Evolutionary conservation across 139 green algal genomes (phyloP).

Genomic region (Tetradesmus lagerheimii): DNA sequence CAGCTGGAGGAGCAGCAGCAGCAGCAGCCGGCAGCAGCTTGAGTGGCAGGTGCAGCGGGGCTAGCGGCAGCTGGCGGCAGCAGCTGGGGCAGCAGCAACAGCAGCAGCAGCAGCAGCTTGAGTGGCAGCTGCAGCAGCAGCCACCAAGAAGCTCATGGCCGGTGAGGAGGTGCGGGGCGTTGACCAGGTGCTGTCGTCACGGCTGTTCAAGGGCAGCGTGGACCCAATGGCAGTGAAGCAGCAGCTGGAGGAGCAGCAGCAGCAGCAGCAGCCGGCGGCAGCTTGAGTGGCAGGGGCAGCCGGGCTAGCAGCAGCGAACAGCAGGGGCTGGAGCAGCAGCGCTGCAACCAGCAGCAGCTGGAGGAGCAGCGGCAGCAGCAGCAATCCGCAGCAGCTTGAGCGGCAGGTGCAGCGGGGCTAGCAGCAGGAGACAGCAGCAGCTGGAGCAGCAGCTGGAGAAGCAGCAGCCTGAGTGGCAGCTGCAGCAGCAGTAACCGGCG

Average conservation of each 20-base stretch:
- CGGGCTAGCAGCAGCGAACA: background rate
- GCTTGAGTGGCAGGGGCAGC: background rate
- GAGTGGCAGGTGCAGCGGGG: background rate
- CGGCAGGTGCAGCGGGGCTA: background rate
- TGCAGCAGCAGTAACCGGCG: no score
- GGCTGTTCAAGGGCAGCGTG: constrained; percentile 11
- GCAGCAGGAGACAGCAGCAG: background rate
- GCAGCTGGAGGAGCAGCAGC: background rate
- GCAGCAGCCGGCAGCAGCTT: constrained; percentile 18
- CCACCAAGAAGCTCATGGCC: background rate
- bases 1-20: constrained; percentile 19
- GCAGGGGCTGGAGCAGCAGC: background rate
- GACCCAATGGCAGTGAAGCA: background rate
- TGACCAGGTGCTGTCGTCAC: constrained; percentile 23
- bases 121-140: background rate
- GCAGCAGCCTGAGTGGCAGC: no score
- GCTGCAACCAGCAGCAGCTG: no score
- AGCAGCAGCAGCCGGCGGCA: background rate
- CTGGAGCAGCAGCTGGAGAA: background rate
- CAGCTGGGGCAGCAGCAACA: background rate
- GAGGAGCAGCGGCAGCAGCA: no score
- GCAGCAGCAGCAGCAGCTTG: background rate
- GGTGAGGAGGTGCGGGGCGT: background rate
- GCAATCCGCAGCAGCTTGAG: background rate
- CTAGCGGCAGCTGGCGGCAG: background rate